phyloP scores from a whole-genome alignment of 2,329 filamentous ascomycete species.

The Cladophialophora psammophila region DNA sequence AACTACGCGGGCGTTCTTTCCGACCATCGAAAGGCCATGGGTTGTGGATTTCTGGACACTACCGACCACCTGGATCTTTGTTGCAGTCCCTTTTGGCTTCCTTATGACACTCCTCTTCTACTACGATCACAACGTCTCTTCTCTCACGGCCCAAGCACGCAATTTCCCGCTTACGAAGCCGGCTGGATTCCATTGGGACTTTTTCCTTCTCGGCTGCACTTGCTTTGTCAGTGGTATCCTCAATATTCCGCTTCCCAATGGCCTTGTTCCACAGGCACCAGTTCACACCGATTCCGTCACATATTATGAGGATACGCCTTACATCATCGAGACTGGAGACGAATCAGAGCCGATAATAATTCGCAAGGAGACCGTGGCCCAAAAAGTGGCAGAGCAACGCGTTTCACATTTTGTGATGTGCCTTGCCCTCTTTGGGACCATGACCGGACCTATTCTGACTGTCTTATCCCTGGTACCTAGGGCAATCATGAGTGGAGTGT shows the following conservation, averaged over 20 bases:
- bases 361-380: conserved; percentile 54
- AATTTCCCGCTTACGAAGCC: conserved; percentile 65
- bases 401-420: conserved; percentile 64
- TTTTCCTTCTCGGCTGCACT: conserved; percentile 64
- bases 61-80: conserved; percentile 60
- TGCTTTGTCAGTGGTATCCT: conserved; percentile 64
- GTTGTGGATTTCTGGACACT: conserved; percentile 63
- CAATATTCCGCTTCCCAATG: conserved; percentile 65
- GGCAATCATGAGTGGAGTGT: conserved; percentile 63
- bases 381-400: conserved; percentile 63
- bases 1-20: conserved; percentile 56
- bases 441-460: conserved; percentile 63
- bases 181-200: conserved; percentile 68
- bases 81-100: conserved; percentile 62
- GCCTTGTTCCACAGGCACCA: conserved; percentile 65
- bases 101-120: conserved; percentile 63
- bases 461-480: conserved; percentile 63
- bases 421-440: conserved; percentile 62
- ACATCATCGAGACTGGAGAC: conserved; percentile 52
- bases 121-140: conserved; percentile 58
- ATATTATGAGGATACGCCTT: conserved; percentile 51
- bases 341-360: conserved; percentile 52
- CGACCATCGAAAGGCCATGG: conserved; percentile 55
- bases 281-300: conserved; percentile 65
- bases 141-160: conserved; percentile 62